Evolutionary conservation across 176 grass and related monocot genomes (phyloP), one percentile per base, ranked within the genome.

Genomic region (Saccharum spontaneum): DNA sequence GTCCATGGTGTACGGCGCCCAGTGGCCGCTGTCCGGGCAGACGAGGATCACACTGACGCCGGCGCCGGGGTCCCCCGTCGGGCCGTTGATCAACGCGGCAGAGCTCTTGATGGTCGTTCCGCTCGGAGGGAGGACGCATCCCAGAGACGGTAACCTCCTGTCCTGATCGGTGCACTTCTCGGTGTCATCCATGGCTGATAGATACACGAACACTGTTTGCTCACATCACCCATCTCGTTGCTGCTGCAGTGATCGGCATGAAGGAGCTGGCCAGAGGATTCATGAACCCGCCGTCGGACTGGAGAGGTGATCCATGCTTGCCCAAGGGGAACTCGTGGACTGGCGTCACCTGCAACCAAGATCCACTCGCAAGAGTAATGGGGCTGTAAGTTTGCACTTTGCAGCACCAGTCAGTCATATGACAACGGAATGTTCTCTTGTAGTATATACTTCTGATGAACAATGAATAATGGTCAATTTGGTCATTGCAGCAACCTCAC

Each of bases 291-390:
- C 97, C 93, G 17, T 26, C 93, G 0, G 97, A 99, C 38, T 96
- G 97, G 97, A 95, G 43, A 9, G 97, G 97, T 13, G 97, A 99
- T 82, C 97, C 97, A 48, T 99, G 97, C 78, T 80, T 94, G 62
- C 97, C 97, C 28, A 57, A 9, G 67, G 83, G 79, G 50, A 92
- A 92, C 82, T 92, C 97, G 10, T 99, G 97, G 97, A 92, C 88
- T 16, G 93, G 97, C 14, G 78, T 99, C 24, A 86, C 86, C 37
- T 99, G 97, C 89, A 92, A 68, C 7, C 22, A 82, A 64, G 91
- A 60, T 2, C 28, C 20, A 38, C 79, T 90, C 26, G 88, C 88
- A 16, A 76, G 97, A 86, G 89, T 98, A 17, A 55, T 44, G 3
- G 50, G 89, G 20, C 23, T 98, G 97, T 98, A 88, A 93, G 90